phyloP scores from a whole-genome alignment of 495 filamentous ascomycete species.

The Rostrohypoxylon terebratum region DNA sequence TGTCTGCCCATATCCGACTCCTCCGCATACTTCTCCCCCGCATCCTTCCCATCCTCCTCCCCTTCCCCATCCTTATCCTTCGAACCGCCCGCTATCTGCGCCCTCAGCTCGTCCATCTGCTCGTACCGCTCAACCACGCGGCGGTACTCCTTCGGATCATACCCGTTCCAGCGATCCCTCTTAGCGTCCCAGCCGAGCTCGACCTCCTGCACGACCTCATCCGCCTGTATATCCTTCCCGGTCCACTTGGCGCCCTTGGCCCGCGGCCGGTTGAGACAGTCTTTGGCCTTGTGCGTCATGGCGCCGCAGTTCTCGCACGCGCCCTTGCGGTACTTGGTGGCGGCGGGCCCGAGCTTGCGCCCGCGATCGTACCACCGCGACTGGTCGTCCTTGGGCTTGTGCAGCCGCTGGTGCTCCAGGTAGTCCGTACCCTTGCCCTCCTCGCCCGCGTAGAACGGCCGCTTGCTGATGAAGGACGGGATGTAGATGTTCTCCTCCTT shows the following conservation, averaged over 20 bases:
- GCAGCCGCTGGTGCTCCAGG: slow-evolving; percentile 95
- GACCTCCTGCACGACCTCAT: slow-evolving; percentile 87
- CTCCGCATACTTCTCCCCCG: slow-evolving; percentile 84
- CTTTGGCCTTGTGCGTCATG: slow-evolving; percentile 94
- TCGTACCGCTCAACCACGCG: slow-evolving; percentile 89
- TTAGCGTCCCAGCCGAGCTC: slow-evolving; percentile 97
- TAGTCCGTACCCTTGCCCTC: slow-evolving; percentile 84
- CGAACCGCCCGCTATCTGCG: slow-evolving; percentile 52
- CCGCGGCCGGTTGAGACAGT: slow-evolving; percentile 89
- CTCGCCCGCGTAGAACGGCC: slow-evolving; percentile 94
- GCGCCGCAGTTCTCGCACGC: slow-evolving; percentile 98
- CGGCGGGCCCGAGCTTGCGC: slow-evolving; percentile 80
- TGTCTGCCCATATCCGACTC: slow-evolving; percentile 96
- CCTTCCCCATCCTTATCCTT: slow-evolving; percentile 62
- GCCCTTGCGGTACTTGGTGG: slow-evolving; percentile 97
- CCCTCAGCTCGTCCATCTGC: slow-evolving; percentile 84
- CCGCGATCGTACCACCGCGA: slow-evolving; percentile 93
- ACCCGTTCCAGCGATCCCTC: slow-evolving; percentile 96
- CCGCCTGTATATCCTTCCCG: slow-evolving; percentile 90
- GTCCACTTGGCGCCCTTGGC: slow-evolving; percentile 94
- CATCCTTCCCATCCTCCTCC: slow-evolving; percentile 65
- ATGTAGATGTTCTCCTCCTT: slow-evolving; percentile 98
- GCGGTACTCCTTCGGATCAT: slow-evolving; percentile 87
- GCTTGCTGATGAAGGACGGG: slow-evolving; percentile 96
- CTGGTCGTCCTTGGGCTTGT: slow-evolving; percentile 74